Evolutionary conservation across 2,329 filamentous ascomycete genomes (phyloP), one percentile per base, ranked within the genome.

Genomic region (Cercospora beticola): DNA sequence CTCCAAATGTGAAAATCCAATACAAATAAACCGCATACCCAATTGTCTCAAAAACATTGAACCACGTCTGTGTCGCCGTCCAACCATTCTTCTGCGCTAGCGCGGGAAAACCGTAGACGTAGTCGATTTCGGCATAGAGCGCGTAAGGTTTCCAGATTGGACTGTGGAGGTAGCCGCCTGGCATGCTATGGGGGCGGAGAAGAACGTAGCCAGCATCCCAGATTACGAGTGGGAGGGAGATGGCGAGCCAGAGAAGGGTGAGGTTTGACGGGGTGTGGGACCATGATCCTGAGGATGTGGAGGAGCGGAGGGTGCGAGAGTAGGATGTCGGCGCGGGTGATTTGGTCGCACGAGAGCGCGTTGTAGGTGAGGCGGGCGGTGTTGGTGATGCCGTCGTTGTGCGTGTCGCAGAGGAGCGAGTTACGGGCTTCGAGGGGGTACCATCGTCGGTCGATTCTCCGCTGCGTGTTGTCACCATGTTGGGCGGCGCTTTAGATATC

Each of bases 191-290:
- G 31, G 93, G 93, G 21, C 93, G 91, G 64, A 92, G 82, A 58
- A 97, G 83, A 46, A 97, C 88, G 82, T 97, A 97, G 67, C 84
- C 83, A 31, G 87, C 87, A 81, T 97, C 93, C 93, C 93, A 97
- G 62, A 87, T 76, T 60, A 97, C 92, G 69, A 96, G 85, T 1
- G 92, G 92, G 16, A 95, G 81, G 21, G 91, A 93, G 70, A 94
- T 71, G 68, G 85, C 80, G 28, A 97, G 84, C 93, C 93, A 97
- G 71, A 88, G 73, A 54, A 92, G 85, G 23, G 87, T 83, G 12
- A 88, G 76, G 62, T 85, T 85, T 12, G 86, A 86, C 3, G 88
- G 86, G 0, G 85, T 88, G 76, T 91, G 89, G 10, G 85, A 82
- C 87, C 88, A 88, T 61, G 40, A 56, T 66, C 6, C 59, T 65